Conservation (phyloP, 805 yeast species). For the Candida xyloterini region DNA sequence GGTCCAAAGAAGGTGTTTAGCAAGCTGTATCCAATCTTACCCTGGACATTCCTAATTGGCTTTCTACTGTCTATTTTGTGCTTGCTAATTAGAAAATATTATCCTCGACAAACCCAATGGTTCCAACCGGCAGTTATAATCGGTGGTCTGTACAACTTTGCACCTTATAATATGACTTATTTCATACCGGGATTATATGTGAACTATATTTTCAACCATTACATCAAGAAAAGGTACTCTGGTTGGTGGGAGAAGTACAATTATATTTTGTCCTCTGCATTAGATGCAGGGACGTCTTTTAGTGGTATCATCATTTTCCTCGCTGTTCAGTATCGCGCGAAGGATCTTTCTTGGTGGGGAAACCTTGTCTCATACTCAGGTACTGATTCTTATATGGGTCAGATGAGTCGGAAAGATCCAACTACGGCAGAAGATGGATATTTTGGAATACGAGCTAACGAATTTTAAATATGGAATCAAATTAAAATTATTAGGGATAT, state of each 20-base stretch:
- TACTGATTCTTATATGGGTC: slow-evolving; percentile 16
- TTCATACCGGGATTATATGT: slow-evolving; percentile 54
- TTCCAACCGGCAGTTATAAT: slow-evolving; percentile 58
- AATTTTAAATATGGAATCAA: not conserved
- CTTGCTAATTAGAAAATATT: slow-evolving; percentile 36
- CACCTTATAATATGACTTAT: slow-evolving; percentile 73
- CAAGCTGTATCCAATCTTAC: slow-evolving; percentile 47
- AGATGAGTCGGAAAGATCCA: slow-evolving; percentile 3
- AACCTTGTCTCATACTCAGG: slow-evolving; percentile 34
- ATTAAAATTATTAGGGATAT: too few species aligned
- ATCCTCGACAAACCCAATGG: slow-evolving; percentile 29
- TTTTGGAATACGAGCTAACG: slow-evolving; percentile 9
- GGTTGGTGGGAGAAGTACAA: slow-evolving; percentile 79
- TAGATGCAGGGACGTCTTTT: slow-evolving; percentile 66
- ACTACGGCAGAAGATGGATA: slow-evolving; percentile 11
- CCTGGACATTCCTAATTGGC: slow-evolving; percentile 62
- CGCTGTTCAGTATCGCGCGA: slow-evolving; percentile 41
- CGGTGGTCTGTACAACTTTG: slow-evolving; percentile 57
- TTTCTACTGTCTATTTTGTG: slow-evolving; percentile 42
- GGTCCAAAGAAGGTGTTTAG: slow-evolving; percentile 61
- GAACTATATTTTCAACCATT: slow-evolving; percentile 51
- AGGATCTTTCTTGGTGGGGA: slow-evolving; percentile 64
- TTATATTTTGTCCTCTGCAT: slow-evolving; percentile 61
- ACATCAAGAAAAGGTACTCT: slow-evolving; percentile 51
- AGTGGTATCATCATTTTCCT: slow-evolving; percentile 58